A percentile compares a stretch with the other conserved stretches of the same genome.
Evolutionary conservation across 805 yeast genomes (phyloP).

Genomic region (Naumovozyma baii): DNA sequence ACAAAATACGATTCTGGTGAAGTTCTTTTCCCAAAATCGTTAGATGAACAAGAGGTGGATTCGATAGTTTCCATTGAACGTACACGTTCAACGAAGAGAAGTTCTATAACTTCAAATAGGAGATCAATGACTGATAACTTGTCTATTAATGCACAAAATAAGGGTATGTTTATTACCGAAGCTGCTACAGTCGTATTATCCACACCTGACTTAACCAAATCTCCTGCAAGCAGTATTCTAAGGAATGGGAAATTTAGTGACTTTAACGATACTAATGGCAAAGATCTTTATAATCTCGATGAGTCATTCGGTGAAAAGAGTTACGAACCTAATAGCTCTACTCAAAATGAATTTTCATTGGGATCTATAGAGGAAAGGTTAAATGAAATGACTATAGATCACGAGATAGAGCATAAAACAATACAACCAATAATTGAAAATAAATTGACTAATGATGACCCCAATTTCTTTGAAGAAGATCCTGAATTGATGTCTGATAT

Average conservation of each 20-base stretch:
- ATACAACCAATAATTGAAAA: background rate
- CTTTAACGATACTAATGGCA: constrained; percentile 14
- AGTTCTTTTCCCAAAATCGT: constrained; percentile 60
- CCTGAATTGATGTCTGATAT: constrained; percentile 33
- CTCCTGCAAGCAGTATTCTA: constrained; percentile 32
- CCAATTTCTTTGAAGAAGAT: constrained; percentile 14
- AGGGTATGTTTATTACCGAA: constrained; percentile 41
- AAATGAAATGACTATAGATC: constrained; percentile 16
- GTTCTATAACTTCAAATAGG: constrained; percentile 24
- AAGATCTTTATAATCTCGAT: background rate
- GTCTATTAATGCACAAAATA: constrained; percentile 33
- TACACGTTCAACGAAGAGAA: constrained; percentile 49
- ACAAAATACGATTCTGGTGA: constrained; percentile 38
- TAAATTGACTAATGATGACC: background rate
- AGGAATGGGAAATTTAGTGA: constrained; percentile 27
- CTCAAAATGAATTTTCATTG: constrained; percentile 12
- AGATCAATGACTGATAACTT: constrained; percentile 28
- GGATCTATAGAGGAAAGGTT: constrained; percentile 24
- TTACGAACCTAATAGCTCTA: background rate
- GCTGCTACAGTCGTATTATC: constrained; percentile 23
- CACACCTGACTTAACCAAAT: constrained; percentile 31
- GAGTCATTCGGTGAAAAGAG: background rate
- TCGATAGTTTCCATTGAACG: constrained; percentile 66
- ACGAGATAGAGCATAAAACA: constrained; percentile 1
- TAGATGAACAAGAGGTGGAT: constrained; percentile 60